Percentiles rank a stretch among this genome's conserved stretches.
phyloP scores from a whole-genome alignment of 2,329 filamentous ascomycete species.

The Fusarium kyushuense region DNA sequence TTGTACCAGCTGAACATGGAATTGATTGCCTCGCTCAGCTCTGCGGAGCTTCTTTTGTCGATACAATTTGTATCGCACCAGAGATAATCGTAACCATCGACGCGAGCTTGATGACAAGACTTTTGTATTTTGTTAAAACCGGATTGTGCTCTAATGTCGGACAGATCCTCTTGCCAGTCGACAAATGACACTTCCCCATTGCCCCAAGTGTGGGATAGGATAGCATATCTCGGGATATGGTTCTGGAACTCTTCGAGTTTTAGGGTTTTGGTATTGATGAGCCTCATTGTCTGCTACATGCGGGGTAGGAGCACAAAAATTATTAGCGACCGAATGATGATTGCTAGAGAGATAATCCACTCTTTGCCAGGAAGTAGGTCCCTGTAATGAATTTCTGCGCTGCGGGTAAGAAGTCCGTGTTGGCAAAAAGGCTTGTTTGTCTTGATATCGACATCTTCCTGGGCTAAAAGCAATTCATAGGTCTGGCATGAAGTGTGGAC shows the following conservation, averaged over 20 bases:
- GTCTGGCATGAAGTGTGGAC: neutral
- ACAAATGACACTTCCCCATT: neutral
- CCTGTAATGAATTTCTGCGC: neutral
- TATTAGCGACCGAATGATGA: no score
- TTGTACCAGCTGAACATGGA: slow-evolving; percentile 2
- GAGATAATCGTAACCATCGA: neutral
- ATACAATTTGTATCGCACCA: slow-evolving; percentile 3
- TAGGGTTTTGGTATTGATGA: neutral
- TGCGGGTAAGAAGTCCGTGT: no score
- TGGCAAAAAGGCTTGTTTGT: fast-evolving
- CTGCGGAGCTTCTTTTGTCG: neutral
- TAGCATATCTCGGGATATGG: fast-evolving
- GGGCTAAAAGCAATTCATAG: neutral
- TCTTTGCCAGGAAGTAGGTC: no score
- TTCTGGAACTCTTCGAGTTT: neutral
- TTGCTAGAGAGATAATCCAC: neutral
- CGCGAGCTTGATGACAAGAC: neutral
- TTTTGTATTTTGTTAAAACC: neutral
- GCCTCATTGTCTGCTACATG: neutral
- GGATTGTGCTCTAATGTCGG: fast-evolving
- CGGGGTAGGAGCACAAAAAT: neutral
- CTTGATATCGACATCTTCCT: neutral
- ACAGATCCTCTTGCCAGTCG: neutral
- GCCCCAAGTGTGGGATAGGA: neutral
- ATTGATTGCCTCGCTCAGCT: neutral